These are phyloP conservation scores for Simplicillium aogashimaense DNA, from an alignment of 2,329 filamentous ascomycete genomes.

Conservation along the genomic window DNA sequence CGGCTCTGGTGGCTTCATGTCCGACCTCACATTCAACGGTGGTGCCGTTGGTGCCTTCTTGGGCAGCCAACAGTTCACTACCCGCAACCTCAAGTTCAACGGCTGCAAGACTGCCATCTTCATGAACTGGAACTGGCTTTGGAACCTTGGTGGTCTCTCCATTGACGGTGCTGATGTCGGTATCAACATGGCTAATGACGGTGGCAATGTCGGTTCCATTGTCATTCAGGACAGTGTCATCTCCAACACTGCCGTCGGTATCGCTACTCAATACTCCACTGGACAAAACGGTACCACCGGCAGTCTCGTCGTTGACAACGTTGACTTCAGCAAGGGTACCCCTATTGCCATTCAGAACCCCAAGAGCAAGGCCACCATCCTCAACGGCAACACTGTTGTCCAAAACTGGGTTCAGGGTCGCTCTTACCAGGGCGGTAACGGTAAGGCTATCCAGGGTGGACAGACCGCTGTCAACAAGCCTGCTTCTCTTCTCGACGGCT, in stretches of 20 bases:
- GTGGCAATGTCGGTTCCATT: constrained; percentile 68
- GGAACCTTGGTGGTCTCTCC: constrained; percentile 65
- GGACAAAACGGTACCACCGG: constrained; percentile 60
- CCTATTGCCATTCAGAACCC: constrained; percentile 54
- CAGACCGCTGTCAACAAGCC: constrained; percentile 52
- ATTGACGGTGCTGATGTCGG: constrained; percentile 70
- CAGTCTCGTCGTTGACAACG: constrained; percentile 79
- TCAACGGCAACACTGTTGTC: constrained; percentile 61
- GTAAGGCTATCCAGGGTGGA: constrained; percentile 49
- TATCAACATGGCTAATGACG: constrained; percentile 65
- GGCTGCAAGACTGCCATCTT: constrained; percentile 73
- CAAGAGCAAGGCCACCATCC: constrained; percentile 46
- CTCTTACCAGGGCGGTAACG: constrained; percentile 45
- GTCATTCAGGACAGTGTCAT: constrained; percentile 74
- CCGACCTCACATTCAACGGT: constrained; percentile 74
- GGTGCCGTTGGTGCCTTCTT: constrained; percentile 70
- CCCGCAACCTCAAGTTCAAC: constrained; percentile 74
- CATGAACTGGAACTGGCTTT: constrained; percentile 91
- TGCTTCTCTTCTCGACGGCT: constrained; percentile 47
- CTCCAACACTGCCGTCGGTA: constrained; percentile 61
- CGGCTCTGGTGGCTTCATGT: constrained; percentile 75
- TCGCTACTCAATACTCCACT: constrained; percentile 59
- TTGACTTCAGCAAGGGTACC: constrained; percentile 65
- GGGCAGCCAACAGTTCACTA: constrained; percentile 82
- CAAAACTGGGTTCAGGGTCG: constrained; percentile 72